Base-by-base conservation (phyloP, 495 filamentous ascomycete genomes). In the Daldinia caldariorum region DNA sequence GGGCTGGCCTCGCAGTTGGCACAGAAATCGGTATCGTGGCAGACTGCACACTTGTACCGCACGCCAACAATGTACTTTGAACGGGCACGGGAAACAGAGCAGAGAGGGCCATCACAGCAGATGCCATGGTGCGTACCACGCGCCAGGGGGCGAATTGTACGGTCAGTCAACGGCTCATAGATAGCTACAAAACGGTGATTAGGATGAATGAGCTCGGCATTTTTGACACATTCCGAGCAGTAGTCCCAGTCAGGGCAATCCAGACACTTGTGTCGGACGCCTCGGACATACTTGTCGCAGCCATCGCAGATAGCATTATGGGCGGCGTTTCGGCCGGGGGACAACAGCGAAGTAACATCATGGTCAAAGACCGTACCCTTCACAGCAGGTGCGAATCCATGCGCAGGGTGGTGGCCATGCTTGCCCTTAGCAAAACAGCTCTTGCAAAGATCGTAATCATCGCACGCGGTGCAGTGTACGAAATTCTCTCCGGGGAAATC, bases 241-340 rank as follows among this genome's bases (percentile, higher is more conserved):
- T 91, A 97, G 71, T 99, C 95, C 92, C 92, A 99, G 76, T 99
- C 95, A 34, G 96, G 95, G 84, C 95, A 99, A 73, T 91, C 89
- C 69, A 97, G 84, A 82, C 95, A 99, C 86, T 99, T 99, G 87
- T 98, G 91, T 72, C 95, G 94, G 47, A 97, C 87, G 72, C 95
- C 95, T 74, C 86, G 85, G 72, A 99, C 96, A 73, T 86, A 87
- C 85, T 91, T 90, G 65, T 99, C 92, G 79, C 95, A 99, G 45
- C 93, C 92, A 81, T 99, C 95, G 76, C 95, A 99, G 69, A 96
- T 89, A 43, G 95, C 95, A 58, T 89, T 89, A 81, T 99, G 95
- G 41, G 84, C 82, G 74, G 88, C 85, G 75, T 91, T 90, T 59
- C 94, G 92, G 55, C 96, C 95, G n/a, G 94, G 88, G 31, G 84